Evolutionary conservation across 2,329 filamentous ascomycete genomes (phyloP).

Genomic region (Ascocoryne sarcoides): DNA sequence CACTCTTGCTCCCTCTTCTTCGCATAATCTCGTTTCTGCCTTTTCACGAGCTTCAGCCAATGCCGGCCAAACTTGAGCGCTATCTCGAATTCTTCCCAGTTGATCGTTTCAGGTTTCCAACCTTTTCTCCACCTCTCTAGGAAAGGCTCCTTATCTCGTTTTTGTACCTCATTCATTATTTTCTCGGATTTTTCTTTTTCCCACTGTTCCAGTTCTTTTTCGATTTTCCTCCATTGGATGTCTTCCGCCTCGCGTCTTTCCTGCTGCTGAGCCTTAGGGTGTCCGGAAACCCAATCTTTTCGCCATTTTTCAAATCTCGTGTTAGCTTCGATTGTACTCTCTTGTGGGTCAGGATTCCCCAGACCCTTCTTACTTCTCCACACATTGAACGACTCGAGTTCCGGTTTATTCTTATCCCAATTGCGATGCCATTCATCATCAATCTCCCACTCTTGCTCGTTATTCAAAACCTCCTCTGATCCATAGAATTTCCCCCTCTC

Average conservation of each 20-base stretch:
- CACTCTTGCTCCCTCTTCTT: conserved; percentile 1
- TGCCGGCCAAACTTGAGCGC: conserved; percentile 1
- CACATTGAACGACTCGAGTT: conserved; percentile 1
- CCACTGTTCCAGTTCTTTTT: background rate
- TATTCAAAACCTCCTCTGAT: conserved; percentile 1
- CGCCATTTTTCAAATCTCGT: conserved; percentile 1
- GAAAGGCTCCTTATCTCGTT: conserved; percentile 1
- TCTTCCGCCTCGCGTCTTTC: background rate
- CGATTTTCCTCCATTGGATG: background rate
- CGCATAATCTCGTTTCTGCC: conserved; percentile 1
- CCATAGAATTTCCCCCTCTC: conserved; percentile 3
- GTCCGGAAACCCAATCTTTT: background rate
- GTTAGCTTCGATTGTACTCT: background rate
- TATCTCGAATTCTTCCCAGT: conserved; percentile 3
- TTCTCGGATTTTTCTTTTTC: conserved; percentile 1
- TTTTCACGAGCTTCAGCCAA: conserved; percentile 1
- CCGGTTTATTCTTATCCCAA: background rate
- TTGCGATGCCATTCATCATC: background rate
- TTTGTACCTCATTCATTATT: conserved; percentile 1
- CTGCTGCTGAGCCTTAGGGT: background rate
- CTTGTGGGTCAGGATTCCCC: conserved; percentile 2
- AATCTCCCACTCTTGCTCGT: conserved; percentile 1
- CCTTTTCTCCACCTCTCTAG: conserved; percentile 2
- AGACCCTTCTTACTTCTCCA: conserved; percentile 1
- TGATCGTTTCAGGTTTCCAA: conserved; percentile 1